Conservation (phyloP, 2,329 filamentous ascomycete species). For the Penicillium thymicola region DNA sequence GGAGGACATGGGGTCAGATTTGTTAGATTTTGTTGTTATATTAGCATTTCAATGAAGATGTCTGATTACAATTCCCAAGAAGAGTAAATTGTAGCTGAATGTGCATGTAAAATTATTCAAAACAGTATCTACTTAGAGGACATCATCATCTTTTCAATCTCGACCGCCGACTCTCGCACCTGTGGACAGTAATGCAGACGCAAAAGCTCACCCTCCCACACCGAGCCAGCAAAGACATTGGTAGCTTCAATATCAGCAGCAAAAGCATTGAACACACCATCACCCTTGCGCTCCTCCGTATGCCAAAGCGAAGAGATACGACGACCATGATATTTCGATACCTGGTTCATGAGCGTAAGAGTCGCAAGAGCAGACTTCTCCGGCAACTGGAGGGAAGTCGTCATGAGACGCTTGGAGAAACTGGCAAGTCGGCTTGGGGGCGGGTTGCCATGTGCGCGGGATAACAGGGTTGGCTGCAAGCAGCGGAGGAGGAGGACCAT, state of each 20-base stretch:
- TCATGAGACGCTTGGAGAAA: constrained; percentile 89
- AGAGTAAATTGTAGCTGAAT: neutral
- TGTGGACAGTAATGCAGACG: constrained; percentile 81
- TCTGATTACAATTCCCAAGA: neutral
- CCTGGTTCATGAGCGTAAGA: constrained; percentile 71
- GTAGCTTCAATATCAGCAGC: constrained; percentile 74
- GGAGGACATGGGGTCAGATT: neutral
- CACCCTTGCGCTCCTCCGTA: constrained; percentile 87
- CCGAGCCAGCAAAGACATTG: constrained; percentile 84
- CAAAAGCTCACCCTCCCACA: constrained; percentile 92
- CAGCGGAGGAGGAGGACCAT: constrained; percentile 88
- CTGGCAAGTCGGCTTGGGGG: constrained; percentile 84
- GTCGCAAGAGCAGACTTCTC: constrained; percentile 84
- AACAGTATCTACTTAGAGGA: constrained; percentile 25
- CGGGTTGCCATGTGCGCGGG: constrained; percentile 68
- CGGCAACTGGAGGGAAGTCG: constrained; percentile 75
- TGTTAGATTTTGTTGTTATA: neutral
- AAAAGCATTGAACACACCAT: constrained; percentile 76
- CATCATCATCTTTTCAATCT: constrained; percentile 64
- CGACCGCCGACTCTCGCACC: constrained; percentile 70
- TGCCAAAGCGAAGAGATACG: constrained; percentile 88
- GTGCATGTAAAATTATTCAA: constrained; percentile 13
- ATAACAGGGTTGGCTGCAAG: constrained; percentile 75
- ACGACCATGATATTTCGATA: constrained; percentile 75
- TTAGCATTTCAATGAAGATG: neutral